These are phyloP conservation scores for Aspergillus fischeri DNA, from an alignment of 2,329 filamentous ascomycete species.

Conservation along the genomic window DNA sequence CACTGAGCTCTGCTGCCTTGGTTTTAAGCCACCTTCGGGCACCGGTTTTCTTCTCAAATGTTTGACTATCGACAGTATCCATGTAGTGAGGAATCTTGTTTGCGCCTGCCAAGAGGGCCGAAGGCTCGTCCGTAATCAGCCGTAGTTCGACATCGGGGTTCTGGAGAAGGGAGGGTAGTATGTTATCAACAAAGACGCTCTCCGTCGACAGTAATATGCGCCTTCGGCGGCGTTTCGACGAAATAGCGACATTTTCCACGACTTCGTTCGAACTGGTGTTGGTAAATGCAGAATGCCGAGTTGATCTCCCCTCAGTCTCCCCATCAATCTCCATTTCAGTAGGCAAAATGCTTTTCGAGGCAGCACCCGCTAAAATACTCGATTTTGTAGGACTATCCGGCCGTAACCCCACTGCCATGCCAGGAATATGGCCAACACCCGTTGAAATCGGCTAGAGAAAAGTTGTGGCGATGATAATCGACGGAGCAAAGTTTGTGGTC, in stretches of 20 bases:
- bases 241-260: conserved; percentile 1
- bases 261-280: background rate
- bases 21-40: conserved; percentile 38
- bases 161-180: conserved; percentile 35
- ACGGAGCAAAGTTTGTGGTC: background rate
- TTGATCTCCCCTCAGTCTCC: conserved; percentile 13
- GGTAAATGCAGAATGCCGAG: conserved; percentile 6
- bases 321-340: conserved; percentile 27
- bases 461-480: background rate
- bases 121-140: conserved; percentile 39
- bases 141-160: conserved; percentile 39
- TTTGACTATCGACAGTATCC: conserved; percentile 37
- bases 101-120: conserved; percentile 32
- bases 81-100: conserved; percentile 39
- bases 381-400: conserved; percentile 4
- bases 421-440: background rate
- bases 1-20: conserved; percentile 61
- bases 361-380: background rate
- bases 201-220: conserved; percentile 37
- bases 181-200: conserved; percentile 36
- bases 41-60: conserved; percentile 36
- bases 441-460: background rate
- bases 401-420: conserved; percentile 18
- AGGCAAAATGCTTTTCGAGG: conserved; percentile 11
- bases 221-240: conserved; percentile 17